A percentile compares a stretch with the other conserved stretches of the same genome.
phyloP scores from a whole-genome alignment of 441 rosid species.

The Monsonia emarginata region DNA sequence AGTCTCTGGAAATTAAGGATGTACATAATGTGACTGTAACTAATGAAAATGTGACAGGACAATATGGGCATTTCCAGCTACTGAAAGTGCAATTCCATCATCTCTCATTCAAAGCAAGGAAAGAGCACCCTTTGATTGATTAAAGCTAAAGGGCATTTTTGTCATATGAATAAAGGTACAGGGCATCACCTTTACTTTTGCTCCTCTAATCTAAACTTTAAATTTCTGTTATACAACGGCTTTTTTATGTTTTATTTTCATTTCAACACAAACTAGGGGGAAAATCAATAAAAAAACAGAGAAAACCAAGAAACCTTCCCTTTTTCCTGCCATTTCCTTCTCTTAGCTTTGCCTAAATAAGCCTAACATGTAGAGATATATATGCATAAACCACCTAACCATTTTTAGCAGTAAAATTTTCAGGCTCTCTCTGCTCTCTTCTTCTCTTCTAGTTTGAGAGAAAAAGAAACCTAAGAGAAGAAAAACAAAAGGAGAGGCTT shows the following conservation, averaged over 20 bases:
- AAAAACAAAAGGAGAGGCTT: conserved; percentile 33
- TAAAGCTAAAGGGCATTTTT: conserved; percentile 49
- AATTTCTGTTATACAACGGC: conserved; percentile 43
- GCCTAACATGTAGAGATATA: conserved; percentile 13
- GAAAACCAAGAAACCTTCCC: background rate
- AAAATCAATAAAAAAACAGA: background rate
- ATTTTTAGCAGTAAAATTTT: conserved; percentile 14
- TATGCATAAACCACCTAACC: conserved; percentile 15
- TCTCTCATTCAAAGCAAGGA: background rate
- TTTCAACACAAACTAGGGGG: background rate
- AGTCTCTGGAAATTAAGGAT: background rate
- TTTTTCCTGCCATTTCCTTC: conserved; percentile 9
- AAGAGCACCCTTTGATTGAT: conserved; percentile 29
- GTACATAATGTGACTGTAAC: conserved; percentile 15
- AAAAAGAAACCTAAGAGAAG: conserved; percentile 16
- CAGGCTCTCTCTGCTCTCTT: conserved; percentile 18
- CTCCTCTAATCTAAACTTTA: conserved; percentile 29
- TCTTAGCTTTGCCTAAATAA: conserved; percentile 21
- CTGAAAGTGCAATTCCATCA: background rate
- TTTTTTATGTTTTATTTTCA: conserved; percentile 10
- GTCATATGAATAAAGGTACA: conserved; percentile 25
- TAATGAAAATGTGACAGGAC: conserved; percentile 23
- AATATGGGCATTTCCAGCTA: background rate
- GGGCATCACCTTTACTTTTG: conserved; percentile 38
- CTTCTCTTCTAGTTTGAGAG: conserved; percentile 22